Evolutionary conservation across 306 rosid species (phyloP).

Genomic region (Senna siamea): DNA sequence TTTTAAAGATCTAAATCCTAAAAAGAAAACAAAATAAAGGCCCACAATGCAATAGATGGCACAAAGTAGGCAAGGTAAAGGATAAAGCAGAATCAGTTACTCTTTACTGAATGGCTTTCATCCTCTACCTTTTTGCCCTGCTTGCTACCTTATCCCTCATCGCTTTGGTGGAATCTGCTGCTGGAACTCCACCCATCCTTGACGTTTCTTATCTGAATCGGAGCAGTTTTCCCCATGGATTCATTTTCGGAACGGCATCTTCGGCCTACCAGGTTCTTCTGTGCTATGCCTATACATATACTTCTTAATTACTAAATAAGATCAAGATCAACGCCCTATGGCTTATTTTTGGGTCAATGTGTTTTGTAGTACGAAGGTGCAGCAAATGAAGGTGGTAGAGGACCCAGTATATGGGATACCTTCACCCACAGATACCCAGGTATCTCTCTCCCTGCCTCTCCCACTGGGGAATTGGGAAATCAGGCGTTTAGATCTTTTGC

Average conservation of each 20-base stretch:
- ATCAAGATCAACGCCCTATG: too few species aligned
- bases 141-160: neutral
- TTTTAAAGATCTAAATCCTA: too few species aligned
- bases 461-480: too few species aligned
- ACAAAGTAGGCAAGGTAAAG: too few species aligned
- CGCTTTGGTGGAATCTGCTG: neutral
- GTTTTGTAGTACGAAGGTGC: constrained; percentile 14
- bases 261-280: constrained; percentile 46
- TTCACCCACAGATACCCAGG: constrained; percentile 12
- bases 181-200: neutral
- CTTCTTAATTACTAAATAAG: neutral
- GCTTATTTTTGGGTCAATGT: neutral
- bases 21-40: too few species aligned
- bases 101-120: too few species aligned
- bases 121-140: neutral
- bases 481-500: too few species aligned
- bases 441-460: neutral
- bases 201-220: constrained; percentile 45
- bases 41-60: too few species aligned
- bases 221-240: constrained; percentile 45
- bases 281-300: neutral
- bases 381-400: constrained; percentile 1
- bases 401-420: constrained; percentile 20
- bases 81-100: too few species aligned
- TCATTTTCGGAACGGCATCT: constrained; percentile 46